Conservation (phyloP, 768 basidiomycete species). For the Panus rudis region DNA sequence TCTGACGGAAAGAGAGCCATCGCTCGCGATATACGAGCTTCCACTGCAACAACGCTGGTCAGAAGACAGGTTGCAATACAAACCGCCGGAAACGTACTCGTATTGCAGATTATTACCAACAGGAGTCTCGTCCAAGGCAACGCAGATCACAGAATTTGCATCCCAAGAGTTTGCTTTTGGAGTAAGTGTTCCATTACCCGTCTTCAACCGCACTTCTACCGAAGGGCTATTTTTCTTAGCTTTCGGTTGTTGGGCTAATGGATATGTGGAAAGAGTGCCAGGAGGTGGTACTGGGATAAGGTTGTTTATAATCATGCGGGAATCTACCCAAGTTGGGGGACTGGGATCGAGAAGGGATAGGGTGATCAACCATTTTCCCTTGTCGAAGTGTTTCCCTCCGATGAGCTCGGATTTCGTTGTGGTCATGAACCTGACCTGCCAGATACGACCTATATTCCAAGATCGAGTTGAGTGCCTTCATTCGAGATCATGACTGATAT, state of each 20-base stretch:
- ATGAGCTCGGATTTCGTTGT: background rate
- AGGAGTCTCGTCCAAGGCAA: constrained; percentile 33
- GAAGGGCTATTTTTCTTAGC: constrained; percentile 22
- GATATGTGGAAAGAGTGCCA: constrained; percentile 1
- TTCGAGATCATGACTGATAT: no score
- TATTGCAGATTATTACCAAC: constrained; percentile 43
- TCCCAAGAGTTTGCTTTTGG: background rate
- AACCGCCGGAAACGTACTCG: constrained; percentile 32
- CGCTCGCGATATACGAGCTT: constrained; percentile 13
- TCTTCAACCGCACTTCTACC: constrained; percentile 33
- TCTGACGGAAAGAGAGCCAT: constrained; percentile 17
- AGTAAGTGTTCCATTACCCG: constrained; percentile 23
- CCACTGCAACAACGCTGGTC: constrained; percentile 10
- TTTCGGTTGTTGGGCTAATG: constrained; percentile 4
- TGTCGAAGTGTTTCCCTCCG: background rate
- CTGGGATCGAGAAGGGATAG: constrained; percentile 50
- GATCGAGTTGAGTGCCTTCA: background rate
- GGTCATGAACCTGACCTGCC: constrained; percentile 40
- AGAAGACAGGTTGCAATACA: background rate
- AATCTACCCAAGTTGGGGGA: constrained; percentile 51
- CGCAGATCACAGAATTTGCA: constrained; percentile 25
- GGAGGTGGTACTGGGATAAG: constrained; percentile 7
- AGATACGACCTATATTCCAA: constrained; percentile 42
- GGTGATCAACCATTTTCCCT: constrained; percentile 34
- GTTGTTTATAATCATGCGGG: constrained; percentile 40